Evolutionary conservation across 306 rosid species (phyloP), one percentile per base, ranked within the genome.

Genomic region (Glycine latifolia): DNA sequence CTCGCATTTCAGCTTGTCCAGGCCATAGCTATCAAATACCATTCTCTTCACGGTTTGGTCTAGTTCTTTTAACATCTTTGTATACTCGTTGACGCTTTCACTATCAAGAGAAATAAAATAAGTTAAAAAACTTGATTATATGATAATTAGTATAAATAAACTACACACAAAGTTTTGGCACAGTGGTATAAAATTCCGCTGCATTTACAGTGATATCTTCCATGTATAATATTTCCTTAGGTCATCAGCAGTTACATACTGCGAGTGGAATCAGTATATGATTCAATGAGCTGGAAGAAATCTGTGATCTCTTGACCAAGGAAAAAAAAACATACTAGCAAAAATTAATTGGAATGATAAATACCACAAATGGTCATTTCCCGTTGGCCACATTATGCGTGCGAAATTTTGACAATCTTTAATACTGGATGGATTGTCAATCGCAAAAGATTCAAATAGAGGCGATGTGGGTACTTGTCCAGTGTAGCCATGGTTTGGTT

Each of bases 11-110:
- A 52, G 0, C 33, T n/a, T 78, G 5, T 72, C 62, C 37, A 83
- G 4, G 9, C 83, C 83, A 55, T 78, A 83, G 76, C 80, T 78
- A 1, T 83, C 86, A 47, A 72, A 83, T 55, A 83, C 75, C 83
- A 83, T 55, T 33, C 67, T 78, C 76, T 71, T 72, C 71, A 83
- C 49, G 1, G 6, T 73, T 20, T 37, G 71, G 58, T 72, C 83
- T 4, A 83, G 67, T 47, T 73, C 83, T 33, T 53, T 11, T 14
- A 83, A 13, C 5, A 67, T 8, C 62, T 73, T 83, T 4, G 80
- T 55, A 83, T 72, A 83, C 3, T 49, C 55, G 37, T 46, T 63
- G 5, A 66, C 80, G 56, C 65, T 56, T 65, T 83, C 80, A 55
- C 87, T 79, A 35, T 35, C 15, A 4, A 12, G 5, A 47, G 15